A percentile compares a stretch with the other conserved stretches of the same genome.
phyloP scores from a whole-genome alignment of 2,329 filamentous ascomycete species.

The Pestalotiopsis fici region DNA sequence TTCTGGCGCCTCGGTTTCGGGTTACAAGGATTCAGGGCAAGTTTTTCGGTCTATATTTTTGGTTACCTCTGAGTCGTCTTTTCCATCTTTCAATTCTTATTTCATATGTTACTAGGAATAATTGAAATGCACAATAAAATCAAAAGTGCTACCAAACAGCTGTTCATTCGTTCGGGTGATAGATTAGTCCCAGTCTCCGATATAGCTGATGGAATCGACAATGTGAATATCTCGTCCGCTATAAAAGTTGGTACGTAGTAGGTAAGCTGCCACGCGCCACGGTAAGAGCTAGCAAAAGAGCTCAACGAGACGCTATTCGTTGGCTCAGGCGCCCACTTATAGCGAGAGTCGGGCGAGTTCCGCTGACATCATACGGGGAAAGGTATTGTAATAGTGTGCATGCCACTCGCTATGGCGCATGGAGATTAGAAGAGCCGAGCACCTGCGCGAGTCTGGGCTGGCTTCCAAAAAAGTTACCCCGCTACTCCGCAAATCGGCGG shows the following conservation, averaged over 20 bases:
- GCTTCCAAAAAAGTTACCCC: not conserved
- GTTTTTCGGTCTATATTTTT: not conserved
- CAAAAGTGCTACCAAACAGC: not conserved
- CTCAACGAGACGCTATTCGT: too few species aligned
- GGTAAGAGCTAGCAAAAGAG: too few species aligned
- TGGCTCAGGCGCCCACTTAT: too few species aligned
- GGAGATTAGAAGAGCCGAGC: too few species aligned
- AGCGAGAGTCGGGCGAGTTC: not conserved
- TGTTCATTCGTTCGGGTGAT: too few species aligned
- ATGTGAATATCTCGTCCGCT: too few species aligned
- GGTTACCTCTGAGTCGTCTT: not conserved
- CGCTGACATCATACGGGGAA: not conserved
- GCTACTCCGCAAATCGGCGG: conserved; percentile 12
- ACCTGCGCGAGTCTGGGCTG: not conserved
- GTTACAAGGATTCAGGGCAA: not conserved
- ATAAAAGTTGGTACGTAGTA: too few species aligned
- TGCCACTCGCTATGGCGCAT: too few species aligned
- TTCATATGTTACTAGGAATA: not conserved
- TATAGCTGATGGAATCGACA: too few species aligned
- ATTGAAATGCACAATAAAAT: not conserved
- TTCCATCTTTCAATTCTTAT: not conserved
- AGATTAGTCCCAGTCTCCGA: too few species aligned
- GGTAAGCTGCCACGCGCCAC: too few species aligned
- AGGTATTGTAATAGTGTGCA: not conserved
- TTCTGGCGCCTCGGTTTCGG: not conserved